phyloP scores from a whole-genome alignment of 78 protist genomes.

The Protostelium mycophagum region DNA sequence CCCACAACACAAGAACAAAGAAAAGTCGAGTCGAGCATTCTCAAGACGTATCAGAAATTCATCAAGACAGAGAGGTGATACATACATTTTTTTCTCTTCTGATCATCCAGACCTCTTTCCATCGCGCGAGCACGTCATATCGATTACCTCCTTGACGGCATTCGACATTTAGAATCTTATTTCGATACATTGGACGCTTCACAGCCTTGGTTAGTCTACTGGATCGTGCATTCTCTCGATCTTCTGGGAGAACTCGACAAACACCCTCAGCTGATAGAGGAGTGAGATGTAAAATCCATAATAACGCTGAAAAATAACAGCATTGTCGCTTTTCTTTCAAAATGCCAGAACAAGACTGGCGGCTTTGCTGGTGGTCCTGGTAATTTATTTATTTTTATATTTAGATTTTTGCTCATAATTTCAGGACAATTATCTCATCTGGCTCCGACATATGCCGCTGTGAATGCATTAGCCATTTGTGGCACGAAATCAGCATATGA shows the following conservation, averaged over 20 bases:
- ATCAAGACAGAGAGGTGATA: neutral
- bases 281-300: neutral
- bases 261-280: neutral
- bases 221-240: conserved; percentile 85
- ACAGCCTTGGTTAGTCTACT: conserved; percentile 84
- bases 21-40: neutral
- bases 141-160: neutral
- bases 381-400: too few relatives aligned
- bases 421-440: conserved; percentile 84
- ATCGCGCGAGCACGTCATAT: neutral
- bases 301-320: neutral
- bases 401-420: neutral
- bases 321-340: neutral
- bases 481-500: conserved; percentile 58
- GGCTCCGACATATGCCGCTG: conserved; percentile 97
- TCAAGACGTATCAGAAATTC: neutral
- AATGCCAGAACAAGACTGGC: conserved; percentile 40
- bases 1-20: neutral
- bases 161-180: neutral
- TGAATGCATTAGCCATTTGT: conserved; percentile 45
- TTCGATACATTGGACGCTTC: neutral
- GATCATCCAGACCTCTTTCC: neutral
- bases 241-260: conserved; percentile 54
- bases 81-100: neutral
- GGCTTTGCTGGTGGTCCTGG: conserved; percentile 68